phyloP scores from a whole-genome alignment of 176 grass and related monocot genomes.

The Themeda triandra region DNA sequence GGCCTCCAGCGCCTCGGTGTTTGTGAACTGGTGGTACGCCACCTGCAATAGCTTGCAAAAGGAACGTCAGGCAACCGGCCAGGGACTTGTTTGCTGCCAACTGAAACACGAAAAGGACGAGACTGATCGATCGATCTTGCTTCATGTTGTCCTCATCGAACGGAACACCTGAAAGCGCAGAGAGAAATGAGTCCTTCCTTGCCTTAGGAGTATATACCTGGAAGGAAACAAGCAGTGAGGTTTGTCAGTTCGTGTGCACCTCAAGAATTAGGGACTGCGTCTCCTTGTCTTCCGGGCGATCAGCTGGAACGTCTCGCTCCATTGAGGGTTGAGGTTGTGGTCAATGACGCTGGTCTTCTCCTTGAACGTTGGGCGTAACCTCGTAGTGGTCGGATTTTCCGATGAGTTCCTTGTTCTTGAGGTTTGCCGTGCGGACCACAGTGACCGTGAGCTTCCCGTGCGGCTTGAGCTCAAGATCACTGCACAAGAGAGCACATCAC shows the following conservation, averaged over 20 bases:
- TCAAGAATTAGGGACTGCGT: slow-evolving; percentile 76
- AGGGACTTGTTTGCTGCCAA: not conserved
- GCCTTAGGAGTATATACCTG: too few relatives aligned
- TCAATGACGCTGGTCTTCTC: slow-evolving; percentile 75
- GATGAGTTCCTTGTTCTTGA: slow-evolving; percentile 92
- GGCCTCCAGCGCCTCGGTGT: slow-evolving; percentile 61
- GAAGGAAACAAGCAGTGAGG: not conserved
- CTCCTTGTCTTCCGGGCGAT: slow-evolving; percentile 90
- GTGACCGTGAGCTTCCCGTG: slow-evolving; percentile 75
- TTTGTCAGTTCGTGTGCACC: slow-evolving; percentile 9
- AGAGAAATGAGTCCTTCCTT: not conserved
- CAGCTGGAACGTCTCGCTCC: slow-evolving; percentile 82
- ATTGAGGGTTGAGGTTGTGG: slow-evolving; percentile 83
- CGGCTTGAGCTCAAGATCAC: slow-evolving; percentile 93
- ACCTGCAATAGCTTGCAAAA: slow-evolving; percentile 32
- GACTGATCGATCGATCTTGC: slow-evolving; percentile 45
- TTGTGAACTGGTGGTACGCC: slow-evolving; percentile 66
- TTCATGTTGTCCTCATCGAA: slow-evolving; percentile 86
- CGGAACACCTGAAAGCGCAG: slow-evolving; percentile 57
- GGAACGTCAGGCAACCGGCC: not conserved
- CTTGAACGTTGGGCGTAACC: slow-evolving; percentile 88
- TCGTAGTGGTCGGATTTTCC: slow-evolving; percentile 96
- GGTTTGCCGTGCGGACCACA: slow-evolving; percentile 54
- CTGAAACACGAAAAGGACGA: not conserved
- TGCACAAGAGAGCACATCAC: slow-evolving; percentile 34